These are phyloP conservation scores for Ustilago loliicola DNA, from an alignment of 1,284 basidiomycete species.

Conservation along the genomic window DNA sequence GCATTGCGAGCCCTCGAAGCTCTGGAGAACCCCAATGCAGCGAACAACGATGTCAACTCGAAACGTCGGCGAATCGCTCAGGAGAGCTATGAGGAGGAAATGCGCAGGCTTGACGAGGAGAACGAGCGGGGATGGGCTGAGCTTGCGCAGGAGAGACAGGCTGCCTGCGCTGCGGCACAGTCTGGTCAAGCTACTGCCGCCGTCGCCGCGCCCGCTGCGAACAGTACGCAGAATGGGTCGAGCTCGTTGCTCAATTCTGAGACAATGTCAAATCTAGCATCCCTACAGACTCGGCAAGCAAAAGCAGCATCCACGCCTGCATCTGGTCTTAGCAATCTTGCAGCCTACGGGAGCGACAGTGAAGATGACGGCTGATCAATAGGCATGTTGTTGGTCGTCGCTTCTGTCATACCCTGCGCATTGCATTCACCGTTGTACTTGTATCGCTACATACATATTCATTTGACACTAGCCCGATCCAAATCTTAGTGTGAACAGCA, in stretches of 20 bases:
- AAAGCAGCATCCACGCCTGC: constrained; percentile 5
- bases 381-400: too few relatives aligned
- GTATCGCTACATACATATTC: background rate
- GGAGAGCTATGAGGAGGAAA: constrained; percentile 56
- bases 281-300: constrained; percentile 20
- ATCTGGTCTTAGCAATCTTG: constrained; percentile 53
- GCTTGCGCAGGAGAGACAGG: constrained; percentile 44
- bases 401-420: background rate
- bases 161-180: constrained; percentile 23
- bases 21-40: constrained; percentile 30
- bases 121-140: constrained; percentile 65
- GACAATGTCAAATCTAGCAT: constrained; percentile 52
- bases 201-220: constrained; percentile 8
- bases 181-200: constrained; percentile 1
- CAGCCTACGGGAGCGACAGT: constrained; percentile 66
- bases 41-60: constrained; percentile 28
- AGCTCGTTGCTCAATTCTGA: constrained; percentile 46
- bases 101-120: constrained; percentile 62
- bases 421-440: background rate
- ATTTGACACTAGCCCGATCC: too few relatives aligned
- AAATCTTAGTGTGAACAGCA: too few relatives aligned
- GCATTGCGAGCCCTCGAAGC: constrained; percentile 52
- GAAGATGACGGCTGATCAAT: constrained; percentile 43
- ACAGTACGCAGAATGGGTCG: background rate
- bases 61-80: constrained; percentile 54